Evolutionary conservation across 192 early-diverging fungal genomes (phyloP).

Genomic region (Entomortierella lignicola): DNA sequence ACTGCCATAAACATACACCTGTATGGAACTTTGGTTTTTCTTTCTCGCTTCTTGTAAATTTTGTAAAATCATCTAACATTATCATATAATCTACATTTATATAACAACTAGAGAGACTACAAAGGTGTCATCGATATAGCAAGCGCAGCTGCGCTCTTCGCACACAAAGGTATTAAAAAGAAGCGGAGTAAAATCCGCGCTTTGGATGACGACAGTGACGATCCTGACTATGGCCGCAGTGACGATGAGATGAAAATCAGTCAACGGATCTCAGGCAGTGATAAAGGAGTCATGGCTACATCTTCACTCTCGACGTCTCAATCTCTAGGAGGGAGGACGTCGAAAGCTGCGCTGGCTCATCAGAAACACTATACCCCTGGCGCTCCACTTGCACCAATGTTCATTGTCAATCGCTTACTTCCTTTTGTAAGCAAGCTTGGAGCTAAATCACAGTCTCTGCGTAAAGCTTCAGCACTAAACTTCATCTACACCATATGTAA

Average conservation of each 20-base stretch:
- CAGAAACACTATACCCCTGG: conserved; percentile 72
- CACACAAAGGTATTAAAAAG: conserved; percentile 44
- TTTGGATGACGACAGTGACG: conserved; percentile 45
- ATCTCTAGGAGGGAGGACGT: conserved; percentile 47
- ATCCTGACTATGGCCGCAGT: conserved; percentile 53
- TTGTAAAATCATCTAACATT: not conserved
- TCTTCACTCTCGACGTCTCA: conserved; percentile 1
- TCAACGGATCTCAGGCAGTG: conserved; percentile 3
- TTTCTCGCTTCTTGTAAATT: not conserved
- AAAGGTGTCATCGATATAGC: conserved; percentile 61
- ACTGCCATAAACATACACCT: conserved; percentile 94
- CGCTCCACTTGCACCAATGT: conserved; percentile 71
- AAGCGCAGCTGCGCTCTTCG: conserved; percentile 26
- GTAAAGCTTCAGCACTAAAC: conserved; percentile 63
- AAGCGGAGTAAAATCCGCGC: conserved; percentile 31
- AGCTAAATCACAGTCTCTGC: conserved; percentile 39
- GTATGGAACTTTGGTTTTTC: conserved; percentile 30
- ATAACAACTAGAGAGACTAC: conserved; percentile 62
- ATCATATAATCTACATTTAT: not conserved
- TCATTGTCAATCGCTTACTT: conserved; percentile 65
- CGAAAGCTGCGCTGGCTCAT: conserved; percentile 68
- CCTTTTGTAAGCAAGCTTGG: conserved; percentile 57
- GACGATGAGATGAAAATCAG: conserved; percentile 32
- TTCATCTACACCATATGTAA: conserved; percentile 76
- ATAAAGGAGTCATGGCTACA: conserved; percentile 21